Conservation (phyloP, 768 basidiomycete species). For the Saitozyma sp. region DNA sequence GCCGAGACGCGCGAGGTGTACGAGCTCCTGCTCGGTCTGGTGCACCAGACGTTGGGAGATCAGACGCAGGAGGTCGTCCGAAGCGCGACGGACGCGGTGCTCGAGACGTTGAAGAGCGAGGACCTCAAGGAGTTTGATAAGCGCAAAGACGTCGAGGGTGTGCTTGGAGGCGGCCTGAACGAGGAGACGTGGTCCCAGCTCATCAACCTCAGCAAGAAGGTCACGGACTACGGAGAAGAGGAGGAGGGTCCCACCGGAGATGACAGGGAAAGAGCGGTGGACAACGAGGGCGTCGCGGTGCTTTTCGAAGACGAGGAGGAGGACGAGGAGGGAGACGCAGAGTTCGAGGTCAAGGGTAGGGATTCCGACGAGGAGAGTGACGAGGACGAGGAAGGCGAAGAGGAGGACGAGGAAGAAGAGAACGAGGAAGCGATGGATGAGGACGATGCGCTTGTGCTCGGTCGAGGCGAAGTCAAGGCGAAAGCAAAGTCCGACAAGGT, state of each 20-base stretch:
- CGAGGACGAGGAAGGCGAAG: constrained; percentile 57
- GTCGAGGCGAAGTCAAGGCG: constrained; percentile 59
- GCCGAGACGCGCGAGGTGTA: constrained; percentile 93
- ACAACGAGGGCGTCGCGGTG: constrained; percentile 97
- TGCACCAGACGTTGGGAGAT: constrained; percentile 83
- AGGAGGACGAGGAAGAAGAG: constrained; percentile 52
- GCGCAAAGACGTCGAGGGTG: constrained; percentile 85
- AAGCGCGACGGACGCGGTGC: constrained; percentile 86
- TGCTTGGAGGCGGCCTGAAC: constrained; percentile 62
- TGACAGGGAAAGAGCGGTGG: constrained; percentile 81
- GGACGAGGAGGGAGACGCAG: constrained; percentile 79
- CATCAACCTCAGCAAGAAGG: constrained; percentile 82
- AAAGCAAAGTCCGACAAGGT: constrained; percentile 70
- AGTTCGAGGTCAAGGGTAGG: constrained; percentile 75
- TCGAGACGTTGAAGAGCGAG: constrained; percentile 86
- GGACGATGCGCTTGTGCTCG: constrained; percentile 75
- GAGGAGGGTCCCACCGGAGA: constrained; percentile 71
- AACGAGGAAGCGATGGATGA: constrained; percentile 58
- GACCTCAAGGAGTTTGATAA: constrained; percentile 93
- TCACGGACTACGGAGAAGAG: constrained; percentile 90
- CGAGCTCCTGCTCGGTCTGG: constrained; percentile 79
- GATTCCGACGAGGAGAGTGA: constrained; percentile 72
- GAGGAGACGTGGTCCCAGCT: constrained; percentile 80
- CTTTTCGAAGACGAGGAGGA: constrained; percentile 97
- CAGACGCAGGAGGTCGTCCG: constrained; percentile 95